Evolutionary conservation across 73 alveolate genomes (phyloP).

Genomic region (Paramecium pentaurelia): DNA sequence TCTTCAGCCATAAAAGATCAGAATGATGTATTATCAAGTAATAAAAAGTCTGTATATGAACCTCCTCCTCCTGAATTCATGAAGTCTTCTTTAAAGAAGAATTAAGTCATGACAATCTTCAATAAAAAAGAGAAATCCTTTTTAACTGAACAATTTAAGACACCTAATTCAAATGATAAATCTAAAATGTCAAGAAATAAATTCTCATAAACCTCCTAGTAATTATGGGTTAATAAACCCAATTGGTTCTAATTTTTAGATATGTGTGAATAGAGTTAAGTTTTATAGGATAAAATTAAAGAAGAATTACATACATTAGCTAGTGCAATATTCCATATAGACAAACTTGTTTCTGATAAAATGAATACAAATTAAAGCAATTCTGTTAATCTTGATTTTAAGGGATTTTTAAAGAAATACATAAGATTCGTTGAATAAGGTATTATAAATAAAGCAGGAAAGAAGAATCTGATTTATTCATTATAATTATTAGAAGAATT

Average conservation of each 20-base stretch:
- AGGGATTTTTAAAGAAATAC: constrained; percentile 15
- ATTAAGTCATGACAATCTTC: not conserved
- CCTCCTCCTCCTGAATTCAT: constrained; percentile 1
- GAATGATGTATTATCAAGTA: not conserved
- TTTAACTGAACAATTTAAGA: constrained; percentile 18
- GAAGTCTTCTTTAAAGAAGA: not conserved
- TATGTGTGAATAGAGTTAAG: constrained; percentile 20
- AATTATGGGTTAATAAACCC: constrained; percentile 31
- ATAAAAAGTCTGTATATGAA: not conserved
- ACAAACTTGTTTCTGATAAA: constrained; percentile 37
- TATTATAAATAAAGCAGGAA: constrained; percentile 26
- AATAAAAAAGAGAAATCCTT: not conserved
- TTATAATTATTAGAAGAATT: constrained; percentile 50
- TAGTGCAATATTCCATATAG: constrained; percentile 8
- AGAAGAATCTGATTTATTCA: constrained; percentile 37
- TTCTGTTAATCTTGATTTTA: constrained; percentile 5
- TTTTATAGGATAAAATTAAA: not conserved
- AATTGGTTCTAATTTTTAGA: constrained; percentile 54
- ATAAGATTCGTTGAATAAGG: constrained; percentile 41
- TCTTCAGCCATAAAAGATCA: not conserved
- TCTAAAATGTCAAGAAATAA: not conserved
- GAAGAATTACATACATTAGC: constrained; percentile 36
- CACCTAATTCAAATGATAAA: not conserved
- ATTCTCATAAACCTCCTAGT: not conserved
- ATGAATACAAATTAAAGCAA: not conserved